Evolutionary conservation across 2,329 filamentous ascomycete species (phyloP).

Genomic region (Lachnellula subtilissima): DNA sequence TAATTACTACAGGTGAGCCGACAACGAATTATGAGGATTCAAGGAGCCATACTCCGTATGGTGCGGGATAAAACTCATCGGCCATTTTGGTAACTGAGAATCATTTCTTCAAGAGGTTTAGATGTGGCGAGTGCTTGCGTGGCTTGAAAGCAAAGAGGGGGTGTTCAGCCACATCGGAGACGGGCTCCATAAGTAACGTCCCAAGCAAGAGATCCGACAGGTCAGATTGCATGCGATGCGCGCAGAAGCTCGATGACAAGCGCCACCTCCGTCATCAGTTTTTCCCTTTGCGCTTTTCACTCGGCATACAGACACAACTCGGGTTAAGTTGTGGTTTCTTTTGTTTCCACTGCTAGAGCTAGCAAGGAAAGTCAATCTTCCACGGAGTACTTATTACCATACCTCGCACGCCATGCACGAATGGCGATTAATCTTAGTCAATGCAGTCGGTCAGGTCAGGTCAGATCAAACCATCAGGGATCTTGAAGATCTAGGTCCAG

Average conservation of each 20-base stretch:
- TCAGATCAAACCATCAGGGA: neutral
- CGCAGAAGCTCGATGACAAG: neutral
- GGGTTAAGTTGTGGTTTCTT: neutral
- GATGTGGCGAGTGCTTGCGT: neutral
- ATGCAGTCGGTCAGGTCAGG: neutral
- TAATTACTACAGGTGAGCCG: neutral
- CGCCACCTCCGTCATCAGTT: slow-evolving; percentile 1
- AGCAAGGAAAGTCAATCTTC: neutral
- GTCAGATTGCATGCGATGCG: neutral
- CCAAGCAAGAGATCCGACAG: neutral
- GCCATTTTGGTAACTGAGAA: neutral
- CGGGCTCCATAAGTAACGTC: neutral
- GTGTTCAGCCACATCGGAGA: neutral
- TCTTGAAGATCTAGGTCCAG: neutral
- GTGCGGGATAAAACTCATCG: neutral
- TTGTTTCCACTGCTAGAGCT: neutral
- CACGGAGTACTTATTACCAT: neutral
- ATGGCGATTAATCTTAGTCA: neutral
- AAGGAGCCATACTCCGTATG: neutral
- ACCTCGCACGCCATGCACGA: neutral
- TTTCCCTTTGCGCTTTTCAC: neutral
- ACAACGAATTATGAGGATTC: neutral
- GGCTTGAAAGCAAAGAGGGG: neutral
- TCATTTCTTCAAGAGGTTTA: neutral
- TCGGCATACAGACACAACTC: neutral